Conservation (phyloP, 1,284 basidiomycete genomes). For the Irpex sp. region DNA sequence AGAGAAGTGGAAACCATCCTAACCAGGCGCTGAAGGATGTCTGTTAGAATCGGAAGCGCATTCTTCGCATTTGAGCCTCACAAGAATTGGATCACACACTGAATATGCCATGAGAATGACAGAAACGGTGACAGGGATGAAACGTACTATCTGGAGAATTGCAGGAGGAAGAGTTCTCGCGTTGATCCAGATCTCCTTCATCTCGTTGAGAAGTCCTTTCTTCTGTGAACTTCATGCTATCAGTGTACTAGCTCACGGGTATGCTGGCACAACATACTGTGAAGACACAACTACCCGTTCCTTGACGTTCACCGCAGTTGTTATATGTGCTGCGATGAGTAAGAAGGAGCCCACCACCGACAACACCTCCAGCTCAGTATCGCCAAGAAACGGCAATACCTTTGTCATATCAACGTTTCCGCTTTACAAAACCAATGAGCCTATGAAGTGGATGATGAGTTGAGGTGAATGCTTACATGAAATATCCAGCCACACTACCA, state of each 20-base stretch:
- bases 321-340: slow-evolving; percentile 48
- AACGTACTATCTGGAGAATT: slow-evolving; percentile 77
- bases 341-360: slow-evolving; percentile 53
- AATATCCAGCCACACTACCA: slow-evolving; percentile 83
- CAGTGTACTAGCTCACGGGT: background rate
- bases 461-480: slow-evolving; percentile 54
- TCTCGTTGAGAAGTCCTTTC: slow-evolving; percentile 48
- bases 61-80: slow-evolving; percentile 35
- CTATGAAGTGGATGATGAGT: background rate
- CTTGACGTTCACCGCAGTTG: slow-evolving; percentile 66
- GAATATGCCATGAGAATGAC: slow-evolving; percentile 6
- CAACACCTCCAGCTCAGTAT: slow-evolving; percentile 77
- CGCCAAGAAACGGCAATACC: slow-evolving; percentile 69
- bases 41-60: slow-evolving; percentile 4
- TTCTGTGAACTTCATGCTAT: slow-evolving; percentile 21
- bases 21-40: slow-evolving; percentile 61
- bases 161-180: slow-evolving; percentile 66
- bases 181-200: slow-evolving; percentile 67
- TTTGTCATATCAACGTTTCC: slow-evolving; percentile 73
- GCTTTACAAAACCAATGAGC: slow-evolving; percentile 35
- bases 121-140: slow-evolving; percentile 15
- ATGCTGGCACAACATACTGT: slow-evolving; percentile 26
- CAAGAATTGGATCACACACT: slow-evolving; percentile 89
- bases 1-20: slow-evolving; percentile 87
- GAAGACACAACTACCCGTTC: slow-evolving; percentile 72